Conservation (phyloP, 2,329 filamentous ascomycete genomes). For the Penicillium hordei region DNA sequence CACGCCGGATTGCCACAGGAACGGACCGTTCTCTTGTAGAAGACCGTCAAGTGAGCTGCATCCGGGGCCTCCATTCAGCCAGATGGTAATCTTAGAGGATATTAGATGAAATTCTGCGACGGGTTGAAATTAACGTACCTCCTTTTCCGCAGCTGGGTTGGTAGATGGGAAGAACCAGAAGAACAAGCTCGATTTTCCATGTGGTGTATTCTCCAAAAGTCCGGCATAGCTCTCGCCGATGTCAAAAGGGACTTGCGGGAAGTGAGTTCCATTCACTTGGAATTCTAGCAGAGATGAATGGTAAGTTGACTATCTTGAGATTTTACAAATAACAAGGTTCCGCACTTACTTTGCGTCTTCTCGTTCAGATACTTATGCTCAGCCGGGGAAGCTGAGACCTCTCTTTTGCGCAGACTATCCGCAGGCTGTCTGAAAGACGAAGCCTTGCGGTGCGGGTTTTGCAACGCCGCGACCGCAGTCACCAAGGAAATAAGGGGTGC, state of each 20-base stretch:
- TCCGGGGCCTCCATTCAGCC: conserved; percentile 54
- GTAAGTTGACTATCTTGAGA: background rate
- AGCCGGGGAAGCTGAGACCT: background rate
- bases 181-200: conserved; percentile 47
- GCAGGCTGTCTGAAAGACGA: background rate
- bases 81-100: conserved; percentile 33
- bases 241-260: conserved; percentile 69
- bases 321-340: background rate
- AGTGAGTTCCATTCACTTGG: conserved; percentile 61
- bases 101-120: background rate
- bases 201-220: conserved; percentile 52
- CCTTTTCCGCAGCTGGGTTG: conserved; percentile 43
- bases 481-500: conserved; percentile 8
- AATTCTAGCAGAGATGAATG: conserved; percentile 49
- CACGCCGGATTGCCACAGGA: conserved; percentile 69
- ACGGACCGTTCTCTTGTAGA: conserved; percentile 73
- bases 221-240: conserved; percentile 52
- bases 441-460: conserved; percentile 24
- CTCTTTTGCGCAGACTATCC: conserved; percentile 4
- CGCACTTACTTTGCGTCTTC: conserved; percentile 14
- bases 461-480: conserved; percentile 13
- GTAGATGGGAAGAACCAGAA: conserved; percentile 52
- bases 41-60: conserved; percentile 64
- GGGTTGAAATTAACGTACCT: conserved; percentile 27
- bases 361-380: conserved; percentile 17